Evolutionary conservation across 179 eudicot species (phyloP).

Genomic region (Carnegiea gigantea): DNA sequence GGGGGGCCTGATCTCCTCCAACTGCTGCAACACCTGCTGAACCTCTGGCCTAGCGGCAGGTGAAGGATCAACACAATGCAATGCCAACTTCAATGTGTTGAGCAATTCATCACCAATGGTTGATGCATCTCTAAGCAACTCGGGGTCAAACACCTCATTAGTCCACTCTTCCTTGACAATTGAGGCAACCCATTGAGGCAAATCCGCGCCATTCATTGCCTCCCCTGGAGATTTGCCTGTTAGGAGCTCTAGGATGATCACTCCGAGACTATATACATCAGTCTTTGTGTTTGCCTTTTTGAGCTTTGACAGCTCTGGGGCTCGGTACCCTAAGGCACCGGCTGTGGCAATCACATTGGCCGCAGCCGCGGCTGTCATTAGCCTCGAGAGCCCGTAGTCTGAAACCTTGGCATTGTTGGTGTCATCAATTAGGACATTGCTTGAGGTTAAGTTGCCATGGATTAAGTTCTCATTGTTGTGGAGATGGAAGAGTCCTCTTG

Average conservation of each 20-base stretch:
- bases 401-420: constrained; percentile 57
- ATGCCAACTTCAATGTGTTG: constrained; percentile 70
- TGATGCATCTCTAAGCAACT: constrained; percentile 71
- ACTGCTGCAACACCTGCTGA: constrained; percentile 65
- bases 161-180: constrained; percentile 95
- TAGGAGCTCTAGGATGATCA: constrained; percentile 76
- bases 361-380: constrained; percentile 62
- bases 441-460: constrained; percentile 88
- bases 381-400: constrained; percentile 77
- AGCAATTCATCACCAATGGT: constrained; percentile 76
- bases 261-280: constrained; percentile 86
- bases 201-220: constrained; percentile 69
- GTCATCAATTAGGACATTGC: constrained; percentile 79
- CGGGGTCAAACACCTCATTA: constrained; percentile 90
- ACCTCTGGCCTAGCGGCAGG: constrained; percentile 80
- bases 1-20: constrained; percentile 57
- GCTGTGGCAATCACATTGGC: constrained; percentile 69
- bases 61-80: constrained; percentile 90
- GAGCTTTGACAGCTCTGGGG: constrained; percentile 86
- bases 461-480: constrained; percentile 64
- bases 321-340: constrained; percentile 80
- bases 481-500: constrained; percentile 68
- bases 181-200: constrained; percentile 98
- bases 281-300: constrained; percentile 79
- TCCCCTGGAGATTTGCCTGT: constrained; percentile 93